A percentile compares a stretch with the other conserved stretches of the same genome.
These are phyloP conservation scores for Rhizopogon rudus DNA, from an alignment of 768 basidiomycete species.

Conservation along the genomic window DNA sequence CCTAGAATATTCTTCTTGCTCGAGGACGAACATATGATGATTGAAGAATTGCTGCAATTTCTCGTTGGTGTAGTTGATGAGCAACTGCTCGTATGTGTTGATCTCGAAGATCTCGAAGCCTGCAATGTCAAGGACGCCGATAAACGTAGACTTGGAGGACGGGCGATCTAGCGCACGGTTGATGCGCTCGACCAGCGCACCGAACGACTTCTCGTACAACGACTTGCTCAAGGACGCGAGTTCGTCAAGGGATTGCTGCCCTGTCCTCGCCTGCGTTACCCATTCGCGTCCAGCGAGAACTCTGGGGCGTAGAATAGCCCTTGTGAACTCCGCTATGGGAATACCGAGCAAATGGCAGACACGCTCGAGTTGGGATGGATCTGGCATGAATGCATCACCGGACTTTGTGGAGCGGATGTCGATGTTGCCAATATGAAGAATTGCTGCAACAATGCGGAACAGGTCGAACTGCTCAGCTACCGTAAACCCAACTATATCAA, in stretches of 20 bases:
- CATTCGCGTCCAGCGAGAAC: conserved; percentile 95
- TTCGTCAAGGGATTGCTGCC: conserved; percentile 91
- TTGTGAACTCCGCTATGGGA: conserved; percentile 80
- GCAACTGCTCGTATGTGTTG: conserved; percentile 94
- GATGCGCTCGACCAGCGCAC: conserved; percentile 88
- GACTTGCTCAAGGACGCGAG: conserved; percentile 89
- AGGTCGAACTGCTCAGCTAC: conserved; percentile 82
- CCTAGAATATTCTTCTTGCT: conserved; percentile 97
- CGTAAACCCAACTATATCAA: conserved; percentile 88
- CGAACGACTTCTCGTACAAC: conserved; percentile 96
- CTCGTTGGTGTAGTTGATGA: conserved; percentile 99
- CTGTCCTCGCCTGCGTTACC: conserved; percentile 90
- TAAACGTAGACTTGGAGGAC: conserved; percentile 87
- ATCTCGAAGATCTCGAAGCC: conserved; percentile 97
- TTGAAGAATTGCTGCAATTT: conserved; percentile 98
- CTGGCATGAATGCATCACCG: conserved; percentile 74
- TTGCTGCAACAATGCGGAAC: conserved; percentile 89
- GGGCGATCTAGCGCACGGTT: conserved; percentile 93
- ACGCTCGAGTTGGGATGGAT: conserved; percentile 80
- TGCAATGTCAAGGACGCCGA: conserved; percentile 98
- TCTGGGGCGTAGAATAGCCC: conserved; percentile 83
- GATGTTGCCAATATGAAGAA: conserved; percentile 96
- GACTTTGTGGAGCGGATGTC: conserved; percentile 70
- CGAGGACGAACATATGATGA: conserved; percentile 99
- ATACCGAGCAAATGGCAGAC: conserved; percentile 91